Evolutionary conservation across 1,284 basidiomycete species (phyloP), one percentile per base, ranked within the genome.

Genomic region (Pseudozyma sp.): DNA sequence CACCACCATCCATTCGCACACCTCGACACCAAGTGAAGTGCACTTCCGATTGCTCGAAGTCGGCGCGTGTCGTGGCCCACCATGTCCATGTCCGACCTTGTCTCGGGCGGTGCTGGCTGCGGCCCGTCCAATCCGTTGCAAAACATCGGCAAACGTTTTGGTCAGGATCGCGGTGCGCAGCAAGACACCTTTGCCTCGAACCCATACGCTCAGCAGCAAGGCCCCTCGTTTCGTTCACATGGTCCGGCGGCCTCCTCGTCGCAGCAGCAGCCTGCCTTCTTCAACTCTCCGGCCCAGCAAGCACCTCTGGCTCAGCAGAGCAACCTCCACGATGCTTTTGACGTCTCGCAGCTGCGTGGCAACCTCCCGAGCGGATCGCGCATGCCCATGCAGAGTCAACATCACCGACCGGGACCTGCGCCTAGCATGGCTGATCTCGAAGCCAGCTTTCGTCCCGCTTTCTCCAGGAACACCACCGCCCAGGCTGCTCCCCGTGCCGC

Each of bases 101-200:
- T 81, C 54, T 74, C 75, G 7, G 81, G 79, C n/a, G 81, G 78
- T 5, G 79, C 82, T 11, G 76, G 68, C 9, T 84, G 82, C 50
- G 82, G 82, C 11, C 82, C 81, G 0, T 78, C 80, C 49, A 84
- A 84, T 37, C 80, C 81, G 10, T 75, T 84, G 16, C 77, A 79
- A 52, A 75, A 67, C 62, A 76, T 84, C 30, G 80, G 80, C 42
- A 84, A 84, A 55, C 70, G 81, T 3, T 78, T 84, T 44, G 81
- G 81, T 19, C 75, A 81, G 45, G 82, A 84, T 57, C 68, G 79
- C 14, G 60, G 71, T 9, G 39, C 76, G 13, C 82, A 83, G 72
- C 70, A 77, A 30, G 82, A 83, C 45, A 57, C 49, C 2, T 72
- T 54, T 9, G 37, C 50, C 16, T 46, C 52, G 13, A 24, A 19